A percentile compares a stretch with the other conserved stretches of the same genome.
These are phyloP conservation scores for Botrytis fabae DNA, from an alignment of 2,329 filamentous ascomycete species.

Conservation along the genomic window DNA sequence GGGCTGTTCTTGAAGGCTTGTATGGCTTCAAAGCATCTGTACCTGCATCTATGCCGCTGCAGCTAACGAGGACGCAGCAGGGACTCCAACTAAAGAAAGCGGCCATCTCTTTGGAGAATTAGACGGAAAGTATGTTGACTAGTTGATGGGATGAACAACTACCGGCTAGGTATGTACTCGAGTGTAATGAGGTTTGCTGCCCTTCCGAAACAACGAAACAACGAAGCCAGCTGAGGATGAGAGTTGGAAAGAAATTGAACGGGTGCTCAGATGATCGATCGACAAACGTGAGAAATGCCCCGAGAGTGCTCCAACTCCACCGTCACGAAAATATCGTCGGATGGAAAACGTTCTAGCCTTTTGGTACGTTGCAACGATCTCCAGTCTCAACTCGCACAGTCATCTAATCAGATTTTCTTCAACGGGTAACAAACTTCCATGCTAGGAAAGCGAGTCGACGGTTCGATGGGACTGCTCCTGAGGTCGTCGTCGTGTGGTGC, in stretches of 20 bases:
- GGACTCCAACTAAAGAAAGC: not conserved
- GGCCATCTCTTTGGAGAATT: not conserved
- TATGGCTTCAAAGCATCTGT: not conserved
- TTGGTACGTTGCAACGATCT: not conserved
- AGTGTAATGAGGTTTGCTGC: not conserved
- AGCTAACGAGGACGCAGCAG: not conserved
- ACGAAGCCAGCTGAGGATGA: not conserved
- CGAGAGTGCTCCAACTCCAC: not conserved
- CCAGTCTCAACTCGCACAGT: not conserved
- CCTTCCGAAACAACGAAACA: not conserved
- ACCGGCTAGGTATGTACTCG: not conserved
- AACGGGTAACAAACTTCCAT: too few species aligned
- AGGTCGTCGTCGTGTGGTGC: constrained; percentile 1
- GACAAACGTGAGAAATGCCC: not conserved
- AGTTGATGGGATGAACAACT: not conserved
- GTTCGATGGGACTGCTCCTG: not conserved
- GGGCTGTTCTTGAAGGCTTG: not conserved
- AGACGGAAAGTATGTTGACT: not conserved
- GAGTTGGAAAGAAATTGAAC: not conserved
- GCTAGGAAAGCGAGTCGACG: not conserved
- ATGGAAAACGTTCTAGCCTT: constrained; percentile 9
- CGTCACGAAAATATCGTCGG: constrained; percentile 8
- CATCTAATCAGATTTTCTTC: constrained; percentile 15
- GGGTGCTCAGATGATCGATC: constrained; percentile 1
- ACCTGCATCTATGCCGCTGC: constrained; percentile 11